phyloP scores from a whole-genome alignment of 768 basidiomycete genomes.

The Dictyophora rubrovolvata region DNA sequence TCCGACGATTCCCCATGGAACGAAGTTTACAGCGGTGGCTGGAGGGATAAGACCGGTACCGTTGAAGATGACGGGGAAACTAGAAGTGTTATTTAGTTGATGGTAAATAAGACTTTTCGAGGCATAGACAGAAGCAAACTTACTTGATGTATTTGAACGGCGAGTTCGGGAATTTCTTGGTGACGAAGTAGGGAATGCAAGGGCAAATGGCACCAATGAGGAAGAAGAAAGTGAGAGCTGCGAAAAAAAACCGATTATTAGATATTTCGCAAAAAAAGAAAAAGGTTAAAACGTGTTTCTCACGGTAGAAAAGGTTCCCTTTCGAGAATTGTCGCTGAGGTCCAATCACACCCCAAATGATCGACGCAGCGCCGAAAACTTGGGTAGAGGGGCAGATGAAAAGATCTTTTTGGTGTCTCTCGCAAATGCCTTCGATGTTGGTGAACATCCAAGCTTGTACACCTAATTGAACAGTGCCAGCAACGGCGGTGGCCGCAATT shows the following conservation, averaged over 20 bases:
- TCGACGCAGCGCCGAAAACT: constrained; percentile 31
- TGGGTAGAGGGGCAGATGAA: constrained; percentile 12
- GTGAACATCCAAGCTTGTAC: constrained; percentile 39
- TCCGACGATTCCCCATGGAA: constrained; percentile 55
- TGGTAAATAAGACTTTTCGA: too few relatives aligned
- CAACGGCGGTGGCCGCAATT: constrained; percentile 30
- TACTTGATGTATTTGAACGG: constrained; percentile 42
- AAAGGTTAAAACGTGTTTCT: constrained; percentile 15
- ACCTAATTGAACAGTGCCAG: constrained; percentile 28
- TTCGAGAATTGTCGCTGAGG: constrained; percentile 59
- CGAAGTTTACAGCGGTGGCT: constrained; percentile 57
- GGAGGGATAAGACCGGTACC: constrained; percentile 56
- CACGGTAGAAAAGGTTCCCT: constrained; percentile 49
- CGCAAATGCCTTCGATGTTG: constrained; percentile 55
- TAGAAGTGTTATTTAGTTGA: neutral
- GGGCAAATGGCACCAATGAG: constrained; percentile 61
- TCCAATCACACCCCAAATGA: constrained; percentile 64
- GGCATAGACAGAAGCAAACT: neutral
- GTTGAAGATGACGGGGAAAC: constrained; percentile 48
- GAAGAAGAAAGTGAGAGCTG: constrained; percentile 65
- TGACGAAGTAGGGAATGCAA: constrained; percentile 39
- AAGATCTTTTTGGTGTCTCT: constrained; percentile 39
- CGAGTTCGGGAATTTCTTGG: constrained; percentile 52
- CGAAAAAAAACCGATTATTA: constrained; percentile 14
- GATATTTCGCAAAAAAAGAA: constrained; percentile 8